Evolutionary conservation across 2,329 filamentous ascomycete genomes (phyloP), one percentile per base, ranked within the genome.

Genomic region (Hirsutella rhossiliensis): DNA sequence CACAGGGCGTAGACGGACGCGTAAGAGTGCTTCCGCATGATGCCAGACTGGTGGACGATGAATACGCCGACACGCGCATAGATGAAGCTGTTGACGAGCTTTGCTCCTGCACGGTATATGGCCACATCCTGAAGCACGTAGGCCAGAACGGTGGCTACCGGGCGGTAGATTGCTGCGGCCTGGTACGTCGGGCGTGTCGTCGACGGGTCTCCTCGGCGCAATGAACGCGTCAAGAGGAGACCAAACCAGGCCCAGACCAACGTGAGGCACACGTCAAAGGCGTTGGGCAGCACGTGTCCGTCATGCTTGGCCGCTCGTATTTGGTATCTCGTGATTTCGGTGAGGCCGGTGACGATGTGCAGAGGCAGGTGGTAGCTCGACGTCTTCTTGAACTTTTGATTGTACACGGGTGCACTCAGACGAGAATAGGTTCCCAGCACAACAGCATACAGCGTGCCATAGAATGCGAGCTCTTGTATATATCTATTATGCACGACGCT

Each of bases 1-100:
- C 32, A 37, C 20, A 43, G 8, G 23, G 41, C 41, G 11, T 43
- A 43, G n/a, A 43, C 41, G 11, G 34, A 29, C 8, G 41, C 36
- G n/a, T 43, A 28, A 6, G 36, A 37, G 20, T 43, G 41, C 15
- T 30, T 43, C 12, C 41, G 32, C 27, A 43, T 37, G 34, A 43
- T 29, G n/a, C 41, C 41, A 8, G 41, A 43, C 32, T 37, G 23
- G 36, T 43, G 32, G 23, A 43, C 36, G n/a, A 43, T 30, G n/a
- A 43, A 43, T 34, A 43, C 28, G 17, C 41, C 41, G 4, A 23
- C 23, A 3, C 41, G 41, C 3, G 41, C 41, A 18, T 43, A 43
- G 32, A 43, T 23, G 41, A 43, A 43, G 23, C 41, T 43, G 41
- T 43, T 43, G 32, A 43, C 38, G 20, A 37, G 34, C 32, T 43